Evolutionary conservation across 179 eudicot species (phyloP).

Genomic region (Drosera spatulata): DNA sequence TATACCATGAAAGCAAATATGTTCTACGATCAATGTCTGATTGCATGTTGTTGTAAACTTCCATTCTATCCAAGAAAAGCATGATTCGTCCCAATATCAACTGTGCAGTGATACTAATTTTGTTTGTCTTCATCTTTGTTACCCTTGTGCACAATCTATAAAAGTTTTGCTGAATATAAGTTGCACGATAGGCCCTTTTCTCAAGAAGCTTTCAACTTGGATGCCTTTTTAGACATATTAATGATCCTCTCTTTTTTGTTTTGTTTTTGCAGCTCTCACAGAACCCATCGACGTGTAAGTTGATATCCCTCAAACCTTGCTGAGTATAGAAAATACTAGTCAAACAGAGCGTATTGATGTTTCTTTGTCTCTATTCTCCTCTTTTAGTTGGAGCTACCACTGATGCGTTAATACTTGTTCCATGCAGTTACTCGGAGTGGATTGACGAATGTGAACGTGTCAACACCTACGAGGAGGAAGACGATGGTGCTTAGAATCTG

Average conservation of each 20-base stretch:
- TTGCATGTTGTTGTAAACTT: too few relatives aligned
- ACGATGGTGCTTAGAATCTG: conserved; percentile 22
- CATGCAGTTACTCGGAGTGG: conserved; percentile 80
- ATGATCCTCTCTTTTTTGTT: conserved; percentile 3
- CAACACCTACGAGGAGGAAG: conserved; percentile 39
- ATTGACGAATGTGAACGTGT: conserved; percentile 90
- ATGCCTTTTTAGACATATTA: too few relatives aligned
- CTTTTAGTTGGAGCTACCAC: not conserved
- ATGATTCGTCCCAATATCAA: too few relatives aligned
- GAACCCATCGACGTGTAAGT: conserved; percentile 95
- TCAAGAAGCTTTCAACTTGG: too few relatives aligned
- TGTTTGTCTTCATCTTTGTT: too few relatives aligned
- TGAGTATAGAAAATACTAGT: not conserved
- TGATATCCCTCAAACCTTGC: not conserved
- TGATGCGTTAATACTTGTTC: not conserved
- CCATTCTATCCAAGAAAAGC: too few relatives aligned
- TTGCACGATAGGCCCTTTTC: too few relatives aligned
- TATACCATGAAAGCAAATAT: too few relatives aligned
- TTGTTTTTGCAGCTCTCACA: conserved; percentile 53
- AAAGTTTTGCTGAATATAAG: too few relatives aligned
- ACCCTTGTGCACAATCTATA: too few relatives aligned
- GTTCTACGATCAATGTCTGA: too few relatives aligned
- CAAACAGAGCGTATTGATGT: not conserved
- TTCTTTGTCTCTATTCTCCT: conserved; percentile 1
- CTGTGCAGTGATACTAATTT: too few relatives aligned